Evolutionary conservation across 345 rosid genomes (phyloP).

Genomic region (Euclidium syriacum): DNA sequence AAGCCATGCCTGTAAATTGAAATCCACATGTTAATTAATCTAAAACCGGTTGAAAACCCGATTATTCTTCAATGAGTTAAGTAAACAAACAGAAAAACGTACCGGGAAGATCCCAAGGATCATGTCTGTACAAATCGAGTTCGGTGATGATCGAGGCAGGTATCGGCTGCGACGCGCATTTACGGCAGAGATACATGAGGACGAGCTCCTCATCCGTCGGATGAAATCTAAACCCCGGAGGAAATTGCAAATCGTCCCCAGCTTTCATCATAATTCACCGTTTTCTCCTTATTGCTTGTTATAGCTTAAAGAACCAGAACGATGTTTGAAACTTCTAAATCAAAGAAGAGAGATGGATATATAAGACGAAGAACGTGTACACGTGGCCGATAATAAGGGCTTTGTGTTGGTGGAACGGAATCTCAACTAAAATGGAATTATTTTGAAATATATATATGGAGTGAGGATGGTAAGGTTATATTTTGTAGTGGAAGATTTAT

Average conservation of each 20-base stretch:
- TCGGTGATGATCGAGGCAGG: constrained; percentile 75
- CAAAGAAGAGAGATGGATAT: constrained; percentile 38
- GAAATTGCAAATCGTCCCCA: constrained; percentile 52
- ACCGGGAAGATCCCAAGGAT: constrained; percentile 97
- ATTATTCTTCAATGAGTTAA: not conserved
- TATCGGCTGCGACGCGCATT: constrained; percentile 68
- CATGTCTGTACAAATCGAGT: constrained; percentile 70
- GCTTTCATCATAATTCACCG: constrained; percentile 31
- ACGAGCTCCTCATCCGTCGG: constrained; percentile 99
- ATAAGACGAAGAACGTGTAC: constrained; percentile 34
- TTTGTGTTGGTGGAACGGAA: constrained; percentile 11
- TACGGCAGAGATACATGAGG: constrained; percentile 75
- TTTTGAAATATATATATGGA: constrained; percentile 28
- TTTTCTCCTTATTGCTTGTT: not conserved
- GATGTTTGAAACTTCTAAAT: constrained; percentile 62
- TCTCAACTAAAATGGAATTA: constrained; percentile 19
- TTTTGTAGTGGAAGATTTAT: constrained; percentile 12
- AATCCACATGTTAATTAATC: not conserved
- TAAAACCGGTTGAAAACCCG: constrained; percentile 5
- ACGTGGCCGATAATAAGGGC: constrained; percentile 30
- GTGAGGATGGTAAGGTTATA: constrained; percentile 23
- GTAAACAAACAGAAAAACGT: not conserved
- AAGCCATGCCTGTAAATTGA: constrained; percentile 47
- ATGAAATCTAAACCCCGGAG: constrained; percentile 92
- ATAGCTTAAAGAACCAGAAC: constrained; percentile 1